These are phyloP conservation scores for Castanea mollissima DNA, from an alignment of 306 rosid species.

Conservation along the genomic window DNA sequence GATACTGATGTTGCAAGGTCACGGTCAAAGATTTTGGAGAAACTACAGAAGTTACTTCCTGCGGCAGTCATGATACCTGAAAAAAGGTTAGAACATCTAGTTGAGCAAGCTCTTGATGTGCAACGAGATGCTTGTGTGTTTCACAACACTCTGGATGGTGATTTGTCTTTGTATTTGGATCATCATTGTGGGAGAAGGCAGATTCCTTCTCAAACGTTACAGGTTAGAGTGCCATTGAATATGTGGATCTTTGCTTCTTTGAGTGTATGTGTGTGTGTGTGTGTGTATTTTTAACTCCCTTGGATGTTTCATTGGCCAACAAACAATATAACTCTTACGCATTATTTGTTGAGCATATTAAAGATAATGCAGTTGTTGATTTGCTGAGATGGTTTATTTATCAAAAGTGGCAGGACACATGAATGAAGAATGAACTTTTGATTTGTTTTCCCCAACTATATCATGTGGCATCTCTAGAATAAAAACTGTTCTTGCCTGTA, in stretches of 20 bases:
- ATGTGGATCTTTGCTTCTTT: background rate
- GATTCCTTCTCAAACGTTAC: conserved; percentile 25
- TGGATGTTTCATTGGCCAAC: background rate
- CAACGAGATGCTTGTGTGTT: conserved; percentile 24
- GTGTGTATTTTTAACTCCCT: background rate
- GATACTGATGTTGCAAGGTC: conserved; percentile 12
- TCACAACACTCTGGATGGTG: conserved; percentile 15
- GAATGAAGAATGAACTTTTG: too few species aligned
- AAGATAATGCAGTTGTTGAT: background rate
- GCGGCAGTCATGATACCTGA: conserved; percentile 19
- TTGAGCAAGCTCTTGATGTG: conserved; percentile 25
- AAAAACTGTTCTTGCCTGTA: background rate
- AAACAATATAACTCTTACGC: background rate
- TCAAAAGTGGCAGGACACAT: background rate
- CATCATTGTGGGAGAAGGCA: conserved; percentile 24
- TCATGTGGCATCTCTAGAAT: background rate
- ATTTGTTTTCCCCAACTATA: background rate
- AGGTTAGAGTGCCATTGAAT: conserved; percentile 8
- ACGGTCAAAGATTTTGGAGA: conserved; percentile 14
- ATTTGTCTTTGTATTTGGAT: conserved; percentile 19
- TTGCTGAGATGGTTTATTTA: background rate
- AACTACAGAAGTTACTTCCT: conserved; percentile 24
- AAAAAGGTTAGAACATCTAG: conserved; percentile 21
- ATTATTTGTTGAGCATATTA: background rate
- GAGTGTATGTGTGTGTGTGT: background rate